Conservation (phyloP, 1,284 basidiomycete species). For the Fomitiporia mediterranea region DNA sequence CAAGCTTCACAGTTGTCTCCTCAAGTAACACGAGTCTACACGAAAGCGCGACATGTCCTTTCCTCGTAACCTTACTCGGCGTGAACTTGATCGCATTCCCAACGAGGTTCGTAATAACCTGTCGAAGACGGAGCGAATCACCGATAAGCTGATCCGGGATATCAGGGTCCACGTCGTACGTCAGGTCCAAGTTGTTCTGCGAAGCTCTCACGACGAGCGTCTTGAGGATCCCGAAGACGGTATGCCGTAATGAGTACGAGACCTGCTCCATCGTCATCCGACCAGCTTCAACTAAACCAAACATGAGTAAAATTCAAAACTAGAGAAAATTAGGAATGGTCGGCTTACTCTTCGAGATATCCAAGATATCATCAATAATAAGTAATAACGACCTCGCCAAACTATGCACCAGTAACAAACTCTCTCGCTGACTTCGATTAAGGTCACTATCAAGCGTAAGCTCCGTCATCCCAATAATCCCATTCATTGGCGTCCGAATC, state of each 20-base stretch:
- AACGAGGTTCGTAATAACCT: constrained; percentile 94
- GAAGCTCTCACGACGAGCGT: constrained; percentile 97
- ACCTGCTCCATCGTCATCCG: constrained; percentile 99
- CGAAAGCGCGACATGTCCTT: constrained; percentile 90
- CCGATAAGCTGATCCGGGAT: constrained; percentile 98
- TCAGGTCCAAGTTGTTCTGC: constrained; percentile 95
- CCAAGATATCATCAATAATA: constrained; percentile 98
- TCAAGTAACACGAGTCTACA: constrained; percentile 75
- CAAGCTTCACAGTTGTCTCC: constrained; percentile 79
- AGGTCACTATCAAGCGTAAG: constrained; percentile 92
- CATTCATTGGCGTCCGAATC: constrained; percentile 98
- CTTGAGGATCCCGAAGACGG: constrained; percentile 97
- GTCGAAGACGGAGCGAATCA: constrained; percentile 88
- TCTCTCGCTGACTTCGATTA: constrained; percentile 88
- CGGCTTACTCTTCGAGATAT: constrained; percentile 92
- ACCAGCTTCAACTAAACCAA: constrained; percentile 82
- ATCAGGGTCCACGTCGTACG: constrained; percentile 94
- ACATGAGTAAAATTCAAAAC: constrained; percentile 5
- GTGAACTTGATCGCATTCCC: constrained; percentile 98
- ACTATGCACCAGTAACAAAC: constrained; percentile 92
- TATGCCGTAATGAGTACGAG: constrained; percentile 95
- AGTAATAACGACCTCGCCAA: constrained; percentile 90
- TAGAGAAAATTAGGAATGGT: constrained; percentile 1
- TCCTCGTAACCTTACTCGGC: constrained; percentile 65
- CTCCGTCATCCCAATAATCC: constrained; percentile 99